These are phyloP conservation scores for Saccharomycopsis hybrid DNA, from an alignment of 1,139 yeast species.

Conservation along the genomic window DNA sequence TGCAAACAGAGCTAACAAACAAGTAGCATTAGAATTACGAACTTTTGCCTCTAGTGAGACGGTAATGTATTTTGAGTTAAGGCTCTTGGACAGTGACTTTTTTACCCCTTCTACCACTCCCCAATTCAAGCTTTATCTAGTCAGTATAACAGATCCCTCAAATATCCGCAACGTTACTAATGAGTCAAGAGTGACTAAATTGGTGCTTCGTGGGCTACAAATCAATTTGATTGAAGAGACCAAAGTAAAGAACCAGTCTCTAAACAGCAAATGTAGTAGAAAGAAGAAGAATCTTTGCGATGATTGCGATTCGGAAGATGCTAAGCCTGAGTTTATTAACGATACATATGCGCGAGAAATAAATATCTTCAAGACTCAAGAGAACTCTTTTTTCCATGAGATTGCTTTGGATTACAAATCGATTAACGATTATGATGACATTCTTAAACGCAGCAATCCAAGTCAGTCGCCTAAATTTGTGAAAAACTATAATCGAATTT, in stretches of 20 bases:
- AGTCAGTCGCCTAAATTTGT: no score
- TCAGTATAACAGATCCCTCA: slow-evolving; percentile 2
- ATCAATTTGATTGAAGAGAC: slow-evolving; percentile 11
- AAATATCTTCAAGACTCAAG: slow-evolving; percentile 3
- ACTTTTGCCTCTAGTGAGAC: no score
- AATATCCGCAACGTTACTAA: neutral
- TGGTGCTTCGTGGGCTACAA: neutral
- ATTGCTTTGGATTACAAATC: no score
- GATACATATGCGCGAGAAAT: neutral
- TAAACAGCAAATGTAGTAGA: neutral
- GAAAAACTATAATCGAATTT: neutral
- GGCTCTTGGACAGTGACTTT: slow-evolving; percentile 13
- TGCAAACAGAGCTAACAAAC: no score
- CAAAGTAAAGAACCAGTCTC: slow-evolving; percentile 4
- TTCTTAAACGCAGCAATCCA: no score
- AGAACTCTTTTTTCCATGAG: no score
- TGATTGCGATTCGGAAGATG: no score
- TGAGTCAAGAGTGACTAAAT: neutral
- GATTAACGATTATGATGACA: no score
- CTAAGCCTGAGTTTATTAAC: neutral
- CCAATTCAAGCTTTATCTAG: slow-evolving; percentile 7
- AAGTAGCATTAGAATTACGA: no score
- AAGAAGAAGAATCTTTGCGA: no score
- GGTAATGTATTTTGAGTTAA: slow-evolving; percentile 4
- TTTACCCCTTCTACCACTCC: slow-evolving; percentile 11